phyloP scores from a whole-genome alignment of 306 rosid genomes.

The Luffa aegyptiaca region DNA sequence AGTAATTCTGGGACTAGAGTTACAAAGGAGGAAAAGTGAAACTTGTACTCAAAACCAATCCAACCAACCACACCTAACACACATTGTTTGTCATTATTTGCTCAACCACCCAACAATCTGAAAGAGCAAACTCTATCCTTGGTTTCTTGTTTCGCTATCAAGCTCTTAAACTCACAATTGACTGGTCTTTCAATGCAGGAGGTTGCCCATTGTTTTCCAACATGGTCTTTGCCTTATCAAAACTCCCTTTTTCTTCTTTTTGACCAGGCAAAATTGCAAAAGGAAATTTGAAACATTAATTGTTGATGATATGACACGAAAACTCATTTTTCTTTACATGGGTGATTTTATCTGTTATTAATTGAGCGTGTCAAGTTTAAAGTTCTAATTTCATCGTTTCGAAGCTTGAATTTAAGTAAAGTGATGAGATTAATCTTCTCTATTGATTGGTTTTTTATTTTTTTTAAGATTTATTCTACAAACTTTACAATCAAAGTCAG shows the following conservation, averaged over 20 bases:
- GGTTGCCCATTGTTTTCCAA: constrained; percentile 16
- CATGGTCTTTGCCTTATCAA: constrained; percentile 5
- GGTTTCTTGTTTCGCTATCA: not conserved
- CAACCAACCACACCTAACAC: constrained; percentile 18
- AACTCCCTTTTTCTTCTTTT: not conserved
- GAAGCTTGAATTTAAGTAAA: too few species aligned
- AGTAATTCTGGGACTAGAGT: not conserved
- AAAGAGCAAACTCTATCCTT: not conserved
- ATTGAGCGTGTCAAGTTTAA: not conserved
- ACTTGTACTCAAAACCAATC: not conserved
- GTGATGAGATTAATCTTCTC: not conserved
- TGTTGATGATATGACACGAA: not conserved
- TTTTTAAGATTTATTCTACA: not conserved
- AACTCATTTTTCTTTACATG: not conserved
- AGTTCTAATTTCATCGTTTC: not conserved
- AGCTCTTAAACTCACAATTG: constrained; percentile 14
- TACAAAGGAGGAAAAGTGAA: not conserved
- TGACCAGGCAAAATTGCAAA: not conserved
- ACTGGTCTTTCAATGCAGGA: not conserved
- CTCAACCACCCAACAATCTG: constrained; percentile 10
- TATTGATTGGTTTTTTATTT: too few species aligned
- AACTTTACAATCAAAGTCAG: too few species aligned
- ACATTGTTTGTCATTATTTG: constrained; percentile 14
- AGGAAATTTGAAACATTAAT: not conserved
- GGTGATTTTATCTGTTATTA: not conserved